phyloP scores from a whole-genome alignment of 148 eudicot species.

The Selenicereus undatus region DNA sequence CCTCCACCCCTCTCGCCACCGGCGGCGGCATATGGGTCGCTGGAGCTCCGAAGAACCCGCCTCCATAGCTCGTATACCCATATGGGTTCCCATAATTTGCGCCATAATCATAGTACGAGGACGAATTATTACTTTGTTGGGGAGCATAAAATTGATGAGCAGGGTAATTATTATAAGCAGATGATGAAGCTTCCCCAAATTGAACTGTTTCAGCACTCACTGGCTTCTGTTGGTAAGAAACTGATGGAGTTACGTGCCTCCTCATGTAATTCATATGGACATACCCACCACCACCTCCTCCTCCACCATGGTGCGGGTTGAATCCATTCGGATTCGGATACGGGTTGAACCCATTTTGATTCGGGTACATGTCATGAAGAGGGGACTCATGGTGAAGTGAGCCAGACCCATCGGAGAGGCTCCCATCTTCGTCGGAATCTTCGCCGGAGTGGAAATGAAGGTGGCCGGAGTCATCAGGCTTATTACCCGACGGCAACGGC shows the following conservation, averaged over 20 bases:
- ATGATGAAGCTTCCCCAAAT: conserved; percentile 39
- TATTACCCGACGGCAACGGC: conserved; percentile 5
- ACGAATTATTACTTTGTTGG: not conserved
- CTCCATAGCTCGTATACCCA: conserved; percentile 34
- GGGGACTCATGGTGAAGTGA: conserved; percentile 31
- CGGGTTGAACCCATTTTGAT: conserved; percentile 22
- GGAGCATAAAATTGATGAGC: conserved; percentile 10
- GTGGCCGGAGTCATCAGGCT: conserved; percentile 41
- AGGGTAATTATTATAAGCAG: conserved; percentile 32
- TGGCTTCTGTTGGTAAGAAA: conserved; percentile 63
- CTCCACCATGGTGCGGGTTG: not conserved
- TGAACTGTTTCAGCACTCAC: conserved; percentile 40
- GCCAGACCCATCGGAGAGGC: conserved; percentile 25
- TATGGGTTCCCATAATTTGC: conserved; percentile 20
- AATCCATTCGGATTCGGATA: conserved; percentile 13
- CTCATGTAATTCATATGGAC: conserved; percentile 70
- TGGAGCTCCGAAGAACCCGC: conserved; percentile 7
- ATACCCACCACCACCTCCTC: conserved; percentile 29
- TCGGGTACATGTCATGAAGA: conserved; percentile 17
- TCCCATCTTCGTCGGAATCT: not conserved
- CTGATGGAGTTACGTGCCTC: conserved; percentile 57
- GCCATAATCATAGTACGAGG: conserved; percentile 13
- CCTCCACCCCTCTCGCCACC: not conserved
- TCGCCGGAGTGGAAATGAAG: conserved; percentile 56
- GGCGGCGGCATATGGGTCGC: conserved; percentile 6